A percentile compares a stretch with the other conserved stretches of the same genome.
Evolutionary conservation across 805 yeast species (phyloP).

Genomic region (Candida odintsovae): DNA sequence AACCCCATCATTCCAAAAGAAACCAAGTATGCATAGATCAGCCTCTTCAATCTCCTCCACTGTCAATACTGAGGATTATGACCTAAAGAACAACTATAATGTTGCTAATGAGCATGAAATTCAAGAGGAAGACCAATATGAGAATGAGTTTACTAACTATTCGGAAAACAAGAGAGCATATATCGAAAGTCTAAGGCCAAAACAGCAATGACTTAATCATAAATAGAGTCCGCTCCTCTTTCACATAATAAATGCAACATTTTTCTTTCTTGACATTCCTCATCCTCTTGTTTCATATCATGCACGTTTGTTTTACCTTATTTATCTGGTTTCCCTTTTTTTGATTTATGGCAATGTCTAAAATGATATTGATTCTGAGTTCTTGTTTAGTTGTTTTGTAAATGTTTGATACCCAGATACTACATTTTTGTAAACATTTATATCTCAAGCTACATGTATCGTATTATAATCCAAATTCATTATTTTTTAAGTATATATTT

Average conservation of each 20-base stretch:
- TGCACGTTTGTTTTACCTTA: no score
- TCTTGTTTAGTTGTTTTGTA: neutral
- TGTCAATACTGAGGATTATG: conserved; percentile 18
- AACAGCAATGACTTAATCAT: conserved; percentile 8
- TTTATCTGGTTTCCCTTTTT: neutral
- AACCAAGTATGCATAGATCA: conserved; percentile 9
- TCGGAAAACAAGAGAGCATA: conserved; percentile 36
- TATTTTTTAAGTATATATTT: no score
- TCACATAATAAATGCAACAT: neutral
- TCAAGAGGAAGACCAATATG: conserved; percentile 39
- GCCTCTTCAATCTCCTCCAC: conserved; percentile 9
- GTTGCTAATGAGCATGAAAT: conserved; percentile 26
- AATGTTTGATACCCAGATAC: no score
- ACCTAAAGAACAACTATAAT: conserved; percentile 29
- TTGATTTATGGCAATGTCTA: no score
- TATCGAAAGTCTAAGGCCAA: conserved; percentile 35
- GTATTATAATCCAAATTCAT: no score
- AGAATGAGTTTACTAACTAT: conserved; percentile 42
- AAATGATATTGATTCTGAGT: no score
- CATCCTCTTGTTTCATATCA: neutral
- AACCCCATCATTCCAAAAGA: conserved; percentile 20
- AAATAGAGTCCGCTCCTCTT: neutral
- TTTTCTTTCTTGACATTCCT: neutral
- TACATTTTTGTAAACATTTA: no score
- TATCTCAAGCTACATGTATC: no score